Base-by-base conservation (phyloP, 2,329 filamentous ascomycete species). In the Ustulina deusta region DNA sequence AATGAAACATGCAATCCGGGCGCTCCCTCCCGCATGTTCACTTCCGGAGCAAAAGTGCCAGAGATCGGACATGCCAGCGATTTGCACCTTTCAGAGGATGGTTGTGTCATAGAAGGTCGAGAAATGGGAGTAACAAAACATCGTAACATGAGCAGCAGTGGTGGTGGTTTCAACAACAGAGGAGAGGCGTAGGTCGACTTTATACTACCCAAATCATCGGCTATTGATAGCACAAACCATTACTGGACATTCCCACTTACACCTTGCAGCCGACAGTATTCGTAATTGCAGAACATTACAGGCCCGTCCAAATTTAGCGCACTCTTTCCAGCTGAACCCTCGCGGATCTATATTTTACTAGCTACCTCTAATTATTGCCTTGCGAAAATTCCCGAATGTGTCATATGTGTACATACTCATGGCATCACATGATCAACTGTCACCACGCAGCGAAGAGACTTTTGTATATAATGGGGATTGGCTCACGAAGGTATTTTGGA, bases 1-100 rank as follows among this genome's bases (percentile, higher is more conserved):
- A 49, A 40, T 40, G 64, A 32, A 57, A 11, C 29, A 49, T 32
- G 38, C 36, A 29, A 34, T 46, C 38, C 40, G 42, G 58, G 40
- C 27, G 42, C 42, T 63, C 29, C 34, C 38, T 55, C 46, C 2
- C 13, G 17, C 9, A 57, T 22, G 9, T 32, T 17, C 38, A n/a
- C n/a, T 22, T 17, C 49, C 55, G 25, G 25, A 25, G 27, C 15
- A 49, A 9, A 27, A 32, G 22, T 25, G 32, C 36, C 9, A 36
- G 13, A 34, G 7, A 42, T 17, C 15, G 29, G 10, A 22, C 2
- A 32, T 49, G 9, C 15, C 29, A 42, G 17, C 9, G 34, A 40
- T 32, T 6, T 11, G 4, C 1, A 2, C 32, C 22, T 9, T 49
- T 40, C 29, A 34, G 13, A 40, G 56, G 15, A 34, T 32, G 11